phyloP scores from a whole-genome alignment of 176 grass and related monocot genomes.

The Themeda triandra region DNA sequence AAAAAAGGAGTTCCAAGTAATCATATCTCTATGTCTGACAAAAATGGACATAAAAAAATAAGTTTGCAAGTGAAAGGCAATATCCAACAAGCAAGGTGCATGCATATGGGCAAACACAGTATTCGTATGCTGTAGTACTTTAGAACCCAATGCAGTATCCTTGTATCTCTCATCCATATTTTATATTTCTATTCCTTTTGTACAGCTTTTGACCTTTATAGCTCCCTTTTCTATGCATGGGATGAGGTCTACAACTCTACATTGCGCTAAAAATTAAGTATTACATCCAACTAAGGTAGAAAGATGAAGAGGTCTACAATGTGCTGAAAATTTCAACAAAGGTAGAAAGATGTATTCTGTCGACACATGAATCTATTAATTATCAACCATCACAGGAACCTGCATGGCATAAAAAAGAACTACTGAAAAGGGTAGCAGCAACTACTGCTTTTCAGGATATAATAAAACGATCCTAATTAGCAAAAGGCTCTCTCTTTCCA shows the following conservation, averaged over 20 bases:
- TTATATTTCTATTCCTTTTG: background rate
- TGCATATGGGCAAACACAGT: background rate
- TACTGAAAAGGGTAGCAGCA: slow-evolving; percentile 1
- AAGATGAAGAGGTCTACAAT: background rate
- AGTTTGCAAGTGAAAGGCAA: background rate
- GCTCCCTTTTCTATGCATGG: background rate
- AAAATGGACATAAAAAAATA: background rate
- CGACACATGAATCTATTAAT: slow-evolving; percentile 25
- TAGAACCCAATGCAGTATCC: background rate
- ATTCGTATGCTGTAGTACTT: background rate
- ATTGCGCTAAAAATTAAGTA: slow-evolving; percentile 12
- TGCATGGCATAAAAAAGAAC: background rate
- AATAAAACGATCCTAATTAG: background rate
- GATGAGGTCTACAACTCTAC: background rate
- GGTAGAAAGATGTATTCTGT: background rate
- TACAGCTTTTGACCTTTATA: background rate
- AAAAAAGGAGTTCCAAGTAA: background rate
- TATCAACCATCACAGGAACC: slow-evolving; percentile 2
- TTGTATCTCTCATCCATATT: background rate
- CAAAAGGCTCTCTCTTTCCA: slow-evolving; percentile 6
- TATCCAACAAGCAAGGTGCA: background rate
- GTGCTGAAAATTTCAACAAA: slow-evolving; percentile 11
- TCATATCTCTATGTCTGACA: background rate
- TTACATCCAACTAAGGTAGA: slow-evolving; percentile 12
- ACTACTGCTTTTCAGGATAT: slow-evolving; percentile 12